Evolutionary conservation across 495 filamentous ascomycete genomes (phyloP).

Genomic region (Sporormia fimetaria): DNA sequence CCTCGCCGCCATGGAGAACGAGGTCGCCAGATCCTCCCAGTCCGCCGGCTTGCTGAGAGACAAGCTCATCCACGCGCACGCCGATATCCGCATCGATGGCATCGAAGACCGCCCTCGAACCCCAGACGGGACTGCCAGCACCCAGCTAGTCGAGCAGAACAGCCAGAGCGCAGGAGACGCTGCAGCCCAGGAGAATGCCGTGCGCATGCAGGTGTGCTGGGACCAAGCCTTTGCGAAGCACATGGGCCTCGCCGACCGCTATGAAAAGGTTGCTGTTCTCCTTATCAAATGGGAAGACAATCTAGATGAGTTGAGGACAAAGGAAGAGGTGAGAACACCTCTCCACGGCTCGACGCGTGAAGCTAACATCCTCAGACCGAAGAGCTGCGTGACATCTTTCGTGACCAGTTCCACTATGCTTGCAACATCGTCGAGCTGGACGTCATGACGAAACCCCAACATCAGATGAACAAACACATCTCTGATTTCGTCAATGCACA

Average conservation of each 20-base stretch:
- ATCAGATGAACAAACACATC: conserved; percentile 13
- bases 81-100: conserved; percentile 10
- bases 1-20: conserved; percentile 12
- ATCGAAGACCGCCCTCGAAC: conserved; percentile 1
- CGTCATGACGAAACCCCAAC: conserved; percentile 17
- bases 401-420: conserved; percentile 18
- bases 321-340: conserved; percentile 11
- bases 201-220: conserved; percentile 22
- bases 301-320: conserved; percentile 22
- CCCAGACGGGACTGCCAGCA: background rate
- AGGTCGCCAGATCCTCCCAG: conserved; percentile 1
- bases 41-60: conserved; percentile 1
- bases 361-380: conserved; percentile 5
- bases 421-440: conserved; percentile 20
- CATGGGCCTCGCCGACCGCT: conserved; percentile 22
- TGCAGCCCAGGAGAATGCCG: conserved; percentile 5
- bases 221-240: conserved; percentile 11
- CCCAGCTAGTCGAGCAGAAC: background rate
- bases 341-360: background rate
- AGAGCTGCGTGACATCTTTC: conserved; percentile 20
- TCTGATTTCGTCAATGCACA: conserved; percentile 15
- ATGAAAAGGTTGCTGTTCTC: conserved; percentile 22
- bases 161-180: conserved; percentile 3
- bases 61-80: conserved; percentile 15
- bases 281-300: conserved; percentile 24